phyloP scores from a whole-genome alignment of 768 basidiomycete species.

The Pulveroboletus sp. region DNA sequence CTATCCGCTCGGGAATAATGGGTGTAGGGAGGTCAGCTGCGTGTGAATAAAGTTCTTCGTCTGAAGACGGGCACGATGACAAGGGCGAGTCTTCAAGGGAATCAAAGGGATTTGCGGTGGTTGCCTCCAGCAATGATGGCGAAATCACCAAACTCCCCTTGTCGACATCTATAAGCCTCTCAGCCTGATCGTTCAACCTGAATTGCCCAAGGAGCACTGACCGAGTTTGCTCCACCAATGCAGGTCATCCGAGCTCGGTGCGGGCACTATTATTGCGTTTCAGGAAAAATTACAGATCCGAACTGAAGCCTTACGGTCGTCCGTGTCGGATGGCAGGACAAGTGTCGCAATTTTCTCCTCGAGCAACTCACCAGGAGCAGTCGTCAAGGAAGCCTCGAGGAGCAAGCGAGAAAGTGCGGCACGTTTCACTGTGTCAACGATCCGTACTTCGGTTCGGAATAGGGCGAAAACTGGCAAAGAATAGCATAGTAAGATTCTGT shows the following conservation, averaged over 20 bases:
- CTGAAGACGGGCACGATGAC: constrained; percentile 77
- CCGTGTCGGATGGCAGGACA: constrained; percentile 42
- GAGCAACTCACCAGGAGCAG: constrained; percentile 62
- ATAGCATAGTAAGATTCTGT: not conserved
- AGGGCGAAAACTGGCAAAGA: constrained; percentile 69
- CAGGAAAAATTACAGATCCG: not conserved
- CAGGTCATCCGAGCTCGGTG: constrained; percentile 72
- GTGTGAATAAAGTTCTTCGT: constrained; percentile 79
- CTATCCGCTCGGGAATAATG: constrained; percentile 42
- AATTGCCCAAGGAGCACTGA: constrained; percentile 25
- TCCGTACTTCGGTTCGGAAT: constrained; percentile 74
- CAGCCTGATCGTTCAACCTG: not conserved
- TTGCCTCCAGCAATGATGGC: constrained; percentile 43
- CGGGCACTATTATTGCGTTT: constrained; percentile 57
- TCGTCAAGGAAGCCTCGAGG: constrained; percentile 60
- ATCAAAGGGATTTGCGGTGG: constrained; percentile 69
- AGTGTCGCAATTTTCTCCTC: constrained; percentile 69
- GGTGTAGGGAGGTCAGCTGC: constrained; percentile 71
- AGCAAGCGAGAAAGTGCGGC: constrained; percentile 65
- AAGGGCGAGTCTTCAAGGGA: constrained; percentile 61
- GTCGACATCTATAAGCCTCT: constrained; percentile 13
- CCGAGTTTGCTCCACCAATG: constrained; percentile 82
- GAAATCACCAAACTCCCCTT: constrained; percentile 19
- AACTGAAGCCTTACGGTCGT: constrained; percentile 29
- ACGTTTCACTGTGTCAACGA: constrained; percentile 77